Evolutionary conservation across 352 stramenopile species (phyloP), one percentile per base, ranked within the genome.

Genomic region (Aphanomyces cochlioides): DNA sequence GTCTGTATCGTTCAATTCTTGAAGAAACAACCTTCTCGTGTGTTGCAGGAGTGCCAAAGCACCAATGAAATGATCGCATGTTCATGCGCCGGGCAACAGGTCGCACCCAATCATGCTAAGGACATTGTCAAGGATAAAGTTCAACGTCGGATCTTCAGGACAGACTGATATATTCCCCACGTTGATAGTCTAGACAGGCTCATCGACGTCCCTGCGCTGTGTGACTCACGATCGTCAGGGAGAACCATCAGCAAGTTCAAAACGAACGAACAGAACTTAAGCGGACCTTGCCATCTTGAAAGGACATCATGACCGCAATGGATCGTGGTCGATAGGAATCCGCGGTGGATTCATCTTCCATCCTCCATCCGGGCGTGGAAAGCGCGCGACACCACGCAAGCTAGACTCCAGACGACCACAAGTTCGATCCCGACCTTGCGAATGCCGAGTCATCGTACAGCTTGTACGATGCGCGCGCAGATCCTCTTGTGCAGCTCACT

Each of bases 381-480:
- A 63, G 48, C 21, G 10, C 63, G 38, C 37, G 28, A 34, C 50
- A 47, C 6, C 7, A 15, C 59, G 28, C 54, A 54, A n/a, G n/a
- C 39, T 37, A n/a, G 72, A 37, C 45, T 63, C 39, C 68, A 69
- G 10, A 48, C 5, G 37, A 77, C 90, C 10, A 90, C 90, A 60
- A 79, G 89, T 74, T 77, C 83, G 45, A 87, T 92, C 61, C 81
- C 47, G 85, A 93, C 43, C 73, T 81, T 7, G 75, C 75, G 0
- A 69, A n/a, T n/a, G n/a, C n/a, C n/a, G n/a, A 77, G 50, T 68
- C 79, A 5, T 39, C 71, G 41, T 93, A 81, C 66, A 92, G 86
- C 75, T 93, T 90, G 71, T 78, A 92, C 76, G 92, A 91, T 74
- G 90, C 81, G 3, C 78, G 81, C 8, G 92, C 85, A 3, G 79